These are phyloP conservation scores for Hypoxylon subgilvum DNA, from an alignment of 495 filamentous ascomycete genomes.

Conservation along the genomic window DNA sequence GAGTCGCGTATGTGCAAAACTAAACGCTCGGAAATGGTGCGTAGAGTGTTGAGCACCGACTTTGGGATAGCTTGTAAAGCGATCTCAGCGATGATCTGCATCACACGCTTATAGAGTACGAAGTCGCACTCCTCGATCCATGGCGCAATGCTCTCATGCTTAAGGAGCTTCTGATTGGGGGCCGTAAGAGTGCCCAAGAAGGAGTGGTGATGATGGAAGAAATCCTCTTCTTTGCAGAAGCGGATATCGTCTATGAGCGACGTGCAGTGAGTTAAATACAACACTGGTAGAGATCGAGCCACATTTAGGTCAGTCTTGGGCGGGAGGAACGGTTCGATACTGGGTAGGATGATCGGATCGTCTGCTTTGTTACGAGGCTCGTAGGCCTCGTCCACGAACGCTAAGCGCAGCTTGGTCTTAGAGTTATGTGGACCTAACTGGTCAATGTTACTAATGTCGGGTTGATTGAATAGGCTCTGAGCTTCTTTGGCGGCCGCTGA, in stretches of 20 bases:
- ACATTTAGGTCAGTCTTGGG: conserved; percentile 78
- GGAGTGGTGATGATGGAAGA: conserved; percentile 92
- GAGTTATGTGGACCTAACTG: conserved; percentile 51
- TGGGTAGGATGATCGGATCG: conserved; percentile 75
- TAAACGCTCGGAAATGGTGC: conserved; percentile 80
- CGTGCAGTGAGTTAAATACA: conserved; percentile 93
- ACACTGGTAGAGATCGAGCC: conserved; percentile 76
- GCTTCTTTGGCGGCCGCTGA: conserved; percentile 29
- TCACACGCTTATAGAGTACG: conserved; percentile 94
- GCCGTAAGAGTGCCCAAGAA: conserved; percentile 96
- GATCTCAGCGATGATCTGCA: conserved; percentile 81
- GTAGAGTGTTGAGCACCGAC: conserved; percentile 78
- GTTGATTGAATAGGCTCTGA: conserved; percentile 60
- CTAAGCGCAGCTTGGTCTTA: conserved; percentile 70
- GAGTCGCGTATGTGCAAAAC: conserved; percentile 77
- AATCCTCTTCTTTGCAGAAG: conserved; percentile 91
- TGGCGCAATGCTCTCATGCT: conserved; percentile 76
- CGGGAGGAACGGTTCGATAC: conserved; percentile 78
- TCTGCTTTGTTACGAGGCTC: conserved; percentile 58
- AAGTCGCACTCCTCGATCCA: conserved; percentile 97
- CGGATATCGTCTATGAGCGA: conserved; percentile 93
- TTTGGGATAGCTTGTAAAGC: conserved; percentile 89
- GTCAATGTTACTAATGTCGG: conserved; percentile 50
- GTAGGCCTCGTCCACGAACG: conserved; percentile 64
- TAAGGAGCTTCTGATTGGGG: conserved; percentile 93